phyloP scores from a whole-genome alignment of 2,329 filamentous ascomycete species.

The Botrytis deweyae region DNA sequence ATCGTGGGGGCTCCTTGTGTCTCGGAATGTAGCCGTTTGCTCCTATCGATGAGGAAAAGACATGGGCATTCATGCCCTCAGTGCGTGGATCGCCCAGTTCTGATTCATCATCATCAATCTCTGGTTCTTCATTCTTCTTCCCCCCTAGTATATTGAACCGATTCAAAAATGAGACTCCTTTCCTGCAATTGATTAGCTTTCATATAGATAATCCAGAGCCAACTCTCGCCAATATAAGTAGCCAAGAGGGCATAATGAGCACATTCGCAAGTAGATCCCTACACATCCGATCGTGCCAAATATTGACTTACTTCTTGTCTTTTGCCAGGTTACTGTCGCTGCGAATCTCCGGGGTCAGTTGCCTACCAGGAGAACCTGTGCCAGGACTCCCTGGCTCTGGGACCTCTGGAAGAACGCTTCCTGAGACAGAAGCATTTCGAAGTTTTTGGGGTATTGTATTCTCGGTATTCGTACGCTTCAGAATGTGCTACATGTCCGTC shows the following conservation, averaged over 20 bases:
- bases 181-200: conserved; percentile 51
- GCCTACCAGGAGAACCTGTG: conserved; percentile 34
- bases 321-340: conserved; percentile 43
- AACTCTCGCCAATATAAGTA: neutral
- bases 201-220: neutral
- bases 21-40: conserved; percentile 74
- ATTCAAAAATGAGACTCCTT: conserved; percentile 86
- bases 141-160: conserved; percentile 70
- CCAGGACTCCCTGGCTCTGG: conserved; percentile 32
- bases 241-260: conserved; percentile 24
- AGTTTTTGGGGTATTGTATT: conserved; percentile 53
- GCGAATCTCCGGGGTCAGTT: conserved; percentile 41
- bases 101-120: conserved; percentile 62
- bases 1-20: conserved; percentile 84
- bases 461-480: conserved; percentile 66
- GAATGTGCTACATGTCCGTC: conserved; percentile 49
- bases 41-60: conserved; percentile 75
- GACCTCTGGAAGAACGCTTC: conserved; percentile 45
- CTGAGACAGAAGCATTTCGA: conserved; percentile 52
- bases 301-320: conserved; percentile 63
- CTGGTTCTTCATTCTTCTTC: conserved; percentile 65
- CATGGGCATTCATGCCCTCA: conserved; percentile 78
- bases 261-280: conserved; percentile 4
- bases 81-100: conserved; percentile 67
- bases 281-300: conserved; percentile 21